phyloP scores from a whole-genome alignment of 2,329 filamentous ascomycete species.

The Aspergillus sp. region DNA sequence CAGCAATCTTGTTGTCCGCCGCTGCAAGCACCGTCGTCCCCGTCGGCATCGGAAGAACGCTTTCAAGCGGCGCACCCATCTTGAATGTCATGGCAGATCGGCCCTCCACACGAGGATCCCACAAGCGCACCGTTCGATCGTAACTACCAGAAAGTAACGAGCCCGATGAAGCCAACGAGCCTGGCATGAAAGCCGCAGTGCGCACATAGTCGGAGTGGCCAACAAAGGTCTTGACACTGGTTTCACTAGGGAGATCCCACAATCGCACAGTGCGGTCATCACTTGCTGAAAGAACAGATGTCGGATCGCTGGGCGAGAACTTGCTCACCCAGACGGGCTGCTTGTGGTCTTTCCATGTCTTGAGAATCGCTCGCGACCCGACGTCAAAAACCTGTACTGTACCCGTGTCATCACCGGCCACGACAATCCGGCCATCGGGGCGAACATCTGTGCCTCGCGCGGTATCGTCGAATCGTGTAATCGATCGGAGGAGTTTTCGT shows the following conservation, averaged over 20 bases:
- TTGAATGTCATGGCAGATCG: slow-evolving; percentile 87
- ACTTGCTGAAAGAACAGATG: slow-evolving; percentile 80
- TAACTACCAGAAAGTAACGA: slow-evolving; percentile 89
- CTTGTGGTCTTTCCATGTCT: slow-evolving; percentile 93
- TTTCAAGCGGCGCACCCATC: slow-evolving; percentile 84
- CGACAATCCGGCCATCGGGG: slow-evolving; percentile 81
- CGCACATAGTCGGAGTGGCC: slow-evolving; percentile 94
- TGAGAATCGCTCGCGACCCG: slow-evolving; percentile 82
- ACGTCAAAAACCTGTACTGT: slow-evolving; percentile 95
- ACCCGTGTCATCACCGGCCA: slow-evolving; percentile 88
- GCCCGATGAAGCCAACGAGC: slow-evolving; percentile 58
- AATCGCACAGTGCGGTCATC: slow-evolving; percentile 91
- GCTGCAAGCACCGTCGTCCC: slow-evolving; percentile 84
- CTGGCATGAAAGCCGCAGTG: slow-evolving; percentile 80
- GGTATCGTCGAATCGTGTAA: slow-evolving; percentile 88
- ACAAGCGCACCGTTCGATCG: slow-evolving; percentile 87
- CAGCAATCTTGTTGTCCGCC: slow-evolving; percentile 81
- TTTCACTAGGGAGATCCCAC: slow-evolving; percentile 86
- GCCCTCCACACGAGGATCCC: slow-evolving; percentile 78
- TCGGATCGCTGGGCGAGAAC: slow-evolving; percentile 88
- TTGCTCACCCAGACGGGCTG: slow-evolving; percentile 90
- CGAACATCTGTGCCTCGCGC: slow-evolving; percentile 87
- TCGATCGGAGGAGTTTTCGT: slow-evolving; percentile 87
- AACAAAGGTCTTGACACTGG: slow-evolving; percentile 72
- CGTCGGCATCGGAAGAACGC: slow-evolving; percentile 81